A percentile compares a stretch with the other conserved stretches of the same genome.
Evolutionary conservation across 192 early-diverging fungal genomes (phyloP).

Genomic region (Coemansia sp.): DNA sequence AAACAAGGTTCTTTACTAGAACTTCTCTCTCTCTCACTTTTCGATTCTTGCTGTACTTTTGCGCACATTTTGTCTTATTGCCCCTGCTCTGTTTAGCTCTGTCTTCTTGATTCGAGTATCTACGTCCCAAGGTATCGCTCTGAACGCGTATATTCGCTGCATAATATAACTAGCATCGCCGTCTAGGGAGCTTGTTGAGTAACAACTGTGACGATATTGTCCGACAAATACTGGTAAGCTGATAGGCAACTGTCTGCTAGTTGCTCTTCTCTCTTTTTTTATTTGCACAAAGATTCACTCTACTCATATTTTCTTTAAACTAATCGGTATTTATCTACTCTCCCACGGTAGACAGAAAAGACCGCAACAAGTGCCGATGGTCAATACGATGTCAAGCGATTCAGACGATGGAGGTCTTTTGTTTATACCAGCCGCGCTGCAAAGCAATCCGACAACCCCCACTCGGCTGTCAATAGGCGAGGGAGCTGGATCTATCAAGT

Average conservation of each 20-base stretch:
- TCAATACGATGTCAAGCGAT: constrained; percentile 1
- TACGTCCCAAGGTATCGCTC: neutral
- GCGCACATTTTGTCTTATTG: neutral
- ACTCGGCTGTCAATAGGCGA: constrained; percentile 27
- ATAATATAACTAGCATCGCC: neutral
- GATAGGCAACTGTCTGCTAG: neutral
- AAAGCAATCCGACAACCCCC: constrained; percentile 42
- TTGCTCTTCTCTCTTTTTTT: neutral
- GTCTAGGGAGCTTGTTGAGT: neutral
- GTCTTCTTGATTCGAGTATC: neutral
- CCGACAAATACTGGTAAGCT: neutral
- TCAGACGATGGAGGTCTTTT: constrained; percentile 13
- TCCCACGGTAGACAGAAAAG: neutral
- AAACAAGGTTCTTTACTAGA: neutral
- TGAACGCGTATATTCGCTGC: neutral
- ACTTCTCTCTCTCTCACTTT: neutral
- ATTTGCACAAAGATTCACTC: neutral
- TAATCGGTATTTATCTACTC: neutral
- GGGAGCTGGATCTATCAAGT: neutral
- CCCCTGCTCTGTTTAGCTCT: neutral
- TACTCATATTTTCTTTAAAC: neutral
- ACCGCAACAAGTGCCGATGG: neutral
- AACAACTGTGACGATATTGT: neutral
- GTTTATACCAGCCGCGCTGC: constrained; percentile 41
- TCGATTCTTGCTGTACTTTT: neutral